Evolutionary conservation across 2,329 filamentous ascomycete species (phyloP).

Genomic region (Epicoccum nigrum): DNA sequence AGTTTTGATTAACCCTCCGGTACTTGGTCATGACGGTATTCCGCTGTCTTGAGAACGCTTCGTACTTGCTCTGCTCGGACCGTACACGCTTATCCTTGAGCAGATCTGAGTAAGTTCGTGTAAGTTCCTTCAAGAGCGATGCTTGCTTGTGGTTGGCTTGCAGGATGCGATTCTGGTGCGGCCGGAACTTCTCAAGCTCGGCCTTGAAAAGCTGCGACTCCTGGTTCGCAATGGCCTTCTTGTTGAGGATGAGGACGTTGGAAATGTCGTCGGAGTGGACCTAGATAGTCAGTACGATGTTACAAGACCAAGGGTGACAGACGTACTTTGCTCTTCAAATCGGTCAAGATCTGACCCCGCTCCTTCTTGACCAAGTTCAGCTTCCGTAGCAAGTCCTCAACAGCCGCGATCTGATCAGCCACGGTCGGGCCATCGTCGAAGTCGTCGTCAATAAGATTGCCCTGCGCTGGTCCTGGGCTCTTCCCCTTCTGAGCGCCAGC

Average conservation of each 20-base stretch:
- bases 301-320: neutral
- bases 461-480: constrained; percentile 68
- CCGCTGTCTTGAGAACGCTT: constrained; percentile 81
- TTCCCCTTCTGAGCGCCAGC: constrained; percentile 69
- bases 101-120: constrained; percentile 81
- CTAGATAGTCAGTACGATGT: constrained; percentile 54
- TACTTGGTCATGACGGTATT: constrained; percentile 84
- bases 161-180: constrained; percentile 87
- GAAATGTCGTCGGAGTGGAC: constrained; percentile 97
- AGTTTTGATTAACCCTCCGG: constrained; percentile 89
- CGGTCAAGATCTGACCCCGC: constrained; percentile 88
- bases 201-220: constrained; percentile 92
- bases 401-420: constrained; percentile 82
- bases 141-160: constrained; percentile 97
- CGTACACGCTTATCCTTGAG: constrained; percentile 93
- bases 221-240: constrained; percentile 91
- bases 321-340: constrained; percentile 93
- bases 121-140: constrained; percentile 92
- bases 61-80: constrained; percentile 94
- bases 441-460: constrained; percentile 87
- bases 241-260: constrained; percentile 95
- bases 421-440: constrained; percentile 84
- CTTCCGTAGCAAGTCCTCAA: constrained; percentile 91
- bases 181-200: constrained; percentile 95
- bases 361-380: constrained; percentile 92